Percentiles rank a stretch among this genome's conserved stretches.
These are phyloP conservation scores for Talaromyces liani DNA, from an alignment of 495 filamentous ascomycete genomes.

Conservation along the genomic window DNA sequence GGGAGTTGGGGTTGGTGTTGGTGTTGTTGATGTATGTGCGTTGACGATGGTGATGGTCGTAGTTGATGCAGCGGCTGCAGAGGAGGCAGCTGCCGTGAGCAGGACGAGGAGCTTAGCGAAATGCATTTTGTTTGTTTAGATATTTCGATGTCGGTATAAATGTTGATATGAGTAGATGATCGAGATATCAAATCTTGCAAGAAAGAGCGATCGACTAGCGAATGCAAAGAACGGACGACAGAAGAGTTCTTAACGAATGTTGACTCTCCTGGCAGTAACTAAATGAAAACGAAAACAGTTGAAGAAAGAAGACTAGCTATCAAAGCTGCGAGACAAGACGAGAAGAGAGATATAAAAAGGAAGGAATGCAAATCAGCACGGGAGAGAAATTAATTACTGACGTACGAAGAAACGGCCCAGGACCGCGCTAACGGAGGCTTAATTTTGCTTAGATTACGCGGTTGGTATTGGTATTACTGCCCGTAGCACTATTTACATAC, in stretches of 20 bases:
- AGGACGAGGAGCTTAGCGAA: slow-evolving; percentile 29
- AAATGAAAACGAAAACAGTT: slow-evolving; percentile 9
- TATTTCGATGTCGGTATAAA: background rate
- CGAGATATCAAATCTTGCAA: background rate
- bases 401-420: background rate
- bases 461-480: background rate
- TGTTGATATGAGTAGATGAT: background rate
- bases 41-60: slow-evolving; percentile 26
- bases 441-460: background rate
- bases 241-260: slow-evolving; percentile 23
- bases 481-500: background rate
- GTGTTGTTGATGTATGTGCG: slow-evolving; percentile 12
- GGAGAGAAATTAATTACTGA: slow-evolving; percentile 8
- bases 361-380: slow-evolving; percentile 11
- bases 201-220: slow-evolving; percentile 1
- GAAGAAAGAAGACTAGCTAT: slow-evolving; percentile 19
- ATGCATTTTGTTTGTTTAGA: slow-evolving; percentile 24
- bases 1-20: slow-evolving; percentile 16
- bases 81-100: slow-evolving; percentile 17
- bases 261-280: background rate
- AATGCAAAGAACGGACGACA: slow-evolving; percentile 9
- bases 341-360: slow-evolving; percentile 8
- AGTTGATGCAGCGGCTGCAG: slow-evolving; percentile 24
- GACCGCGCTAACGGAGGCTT: background rate
- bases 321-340: slow-evolving; percentile 7